phyloP scores from a whole-genome alignment of 2,329 filamentous ascomycete species.

The Ophiocordyceps camponoti-leonardi region DNA sequence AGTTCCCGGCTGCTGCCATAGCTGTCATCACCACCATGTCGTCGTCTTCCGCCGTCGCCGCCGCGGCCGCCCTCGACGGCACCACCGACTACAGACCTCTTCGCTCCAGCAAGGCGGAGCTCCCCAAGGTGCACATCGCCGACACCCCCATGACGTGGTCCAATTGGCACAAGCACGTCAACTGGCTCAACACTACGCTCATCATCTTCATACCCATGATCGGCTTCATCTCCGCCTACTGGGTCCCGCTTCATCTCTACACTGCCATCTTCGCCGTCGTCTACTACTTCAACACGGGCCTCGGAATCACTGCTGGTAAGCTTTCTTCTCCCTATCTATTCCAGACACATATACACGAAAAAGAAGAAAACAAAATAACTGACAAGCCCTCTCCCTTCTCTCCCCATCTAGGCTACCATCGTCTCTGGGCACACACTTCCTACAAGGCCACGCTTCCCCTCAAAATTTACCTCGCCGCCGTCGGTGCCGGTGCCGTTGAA shows the following conservation, averaged over 20 bases:
- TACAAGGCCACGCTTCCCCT: slow-evolving; percentile 65
- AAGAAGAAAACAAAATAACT: neutral
- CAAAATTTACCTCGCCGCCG: slow-evolving; percentile 65
- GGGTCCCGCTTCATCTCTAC: slow-evolving; percentile 56
- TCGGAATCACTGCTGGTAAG: slow-evolving; percentile 64
- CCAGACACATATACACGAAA: neutral
- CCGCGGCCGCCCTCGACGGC: slow-evolving; percentile 19
- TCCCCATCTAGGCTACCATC: slow-evolving; percentile 25
- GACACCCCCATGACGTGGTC: slow-evolving; percentile 61
- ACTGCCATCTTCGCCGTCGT: slow-evolving; percentile 56
- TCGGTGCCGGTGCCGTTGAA: slow-evolving; percentile 69
- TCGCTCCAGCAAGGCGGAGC: slow-evolving; percentile 26
- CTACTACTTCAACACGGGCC: slow-evolving; percentile 73
- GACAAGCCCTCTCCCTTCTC: no score
- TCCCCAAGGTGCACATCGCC: slow-evolving; percentile 69
- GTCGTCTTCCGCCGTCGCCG: no score
- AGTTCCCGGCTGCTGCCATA: neutral
- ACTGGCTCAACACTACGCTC: slow-evolving; percentile 78
- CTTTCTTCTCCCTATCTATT: neutral
- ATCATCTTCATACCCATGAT: slow-evolving; percentile 62
- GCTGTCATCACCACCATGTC: neutral
- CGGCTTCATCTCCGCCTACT: slow-evolving; percentile 59
- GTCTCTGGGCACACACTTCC: slow-evolving; percentile 73
- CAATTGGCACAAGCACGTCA: slow-evolving; percentile 87
- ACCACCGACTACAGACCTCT: slow-evolving; percentile 37